Evolutionary conservation across 768 basidiomycete genomes (phyloP).

Genomic region (Tremella fuciformis): DNA sequence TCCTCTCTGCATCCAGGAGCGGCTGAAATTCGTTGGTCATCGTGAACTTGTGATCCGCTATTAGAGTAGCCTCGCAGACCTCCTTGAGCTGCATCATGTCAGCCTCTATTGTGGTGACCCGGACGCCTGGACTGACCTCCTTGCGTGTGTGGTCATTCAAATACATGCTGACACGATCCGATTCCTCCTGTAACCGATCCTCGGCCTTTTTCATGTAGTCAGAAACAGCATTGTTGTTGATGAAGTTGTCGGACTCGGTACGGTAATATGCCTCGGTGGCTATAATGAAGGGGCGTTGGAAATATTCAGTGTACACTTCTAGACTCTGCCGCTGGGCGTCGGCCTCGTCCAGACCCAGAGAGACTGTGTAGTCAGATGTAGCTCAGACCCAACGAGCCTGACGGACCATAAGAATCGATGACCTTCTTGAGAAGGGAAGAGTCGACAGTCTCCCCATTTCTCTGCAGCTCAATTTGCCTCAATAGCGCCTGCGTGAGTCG

Average conservation of each 20-base stretch:
- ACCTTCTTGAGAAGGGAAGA: conserved; percentile 90
- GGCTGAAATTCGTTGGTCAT: conserved; percentile 93
- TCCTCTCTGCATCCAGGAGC: conserved; percentile 75
- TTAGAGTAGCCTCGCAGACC: conserved; percentile 83
- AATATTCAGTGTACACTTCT: conserved; percentile 86
- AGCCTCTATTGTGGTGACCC: conserved; percentile 6
- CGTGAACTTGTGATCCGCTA: conserved; percentile 73
- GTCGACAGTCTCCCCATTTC: conserved; percentile 91
- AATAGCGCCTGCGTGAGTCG: conserved; percentile 86
- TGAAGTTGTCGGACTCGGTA: conserved; percentile 84
- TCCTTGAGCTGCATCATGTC: conserved; percentile 52
- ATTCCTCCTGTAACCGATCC: conserved; percentile 85
- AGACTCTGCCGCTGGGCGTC: conserved; percentile 82
- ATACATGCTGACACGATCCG: conserved; percentile 91
- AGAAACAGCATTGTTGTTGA: conserved; percentile 80
- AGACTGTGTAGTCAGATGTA: conserved; percentile 55
- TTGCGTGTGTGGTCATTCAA: conserved; percentile 85
- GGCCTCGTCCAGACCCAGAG: conserved; percentile 85
- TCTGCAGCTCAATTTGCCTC: conserved; percentile 83
- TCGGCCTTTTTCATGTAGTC: conserved; percentile 96
- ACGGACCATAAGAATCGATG: conserved; percentile 74
- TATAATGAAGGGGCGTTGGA: conserved; percentile 81
- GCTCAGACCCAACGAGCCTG: background rate
- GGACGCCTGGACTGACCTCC: conserved; percentile 51
- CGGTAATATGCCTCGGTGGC: conserved; percentile 90